Conservation (phyloP, 1,284 basidiomycete species). For the Cryptococcus depauperatus region DNA sequence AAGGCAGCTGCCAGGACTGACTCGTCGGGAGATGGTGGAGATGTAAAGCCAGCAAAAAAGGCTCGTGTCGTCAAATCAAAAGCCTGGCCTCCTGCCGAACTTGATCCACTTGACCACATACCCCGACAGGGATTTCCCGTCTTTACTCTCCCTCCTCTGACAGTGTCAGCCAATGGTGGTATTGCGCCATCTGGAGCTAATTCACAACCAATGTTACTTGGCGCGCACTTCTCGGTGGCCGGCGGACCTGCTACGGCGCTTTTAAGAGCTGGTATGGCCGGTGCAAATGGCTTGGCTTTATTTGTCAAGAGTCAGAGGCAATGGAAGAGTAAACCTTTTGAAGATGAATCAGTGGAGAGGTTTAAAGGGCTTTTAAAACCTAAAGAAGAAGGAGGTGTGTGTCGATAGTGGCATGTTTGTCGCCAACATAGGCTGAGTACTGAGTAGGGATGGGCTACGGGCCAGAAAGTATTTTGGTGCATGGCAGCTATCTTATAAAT, state of each 20-base stretch:
- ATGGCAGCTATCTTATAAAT: constrained; percentile 79
- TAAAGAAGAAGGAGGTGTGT: constrained; percentile 36
- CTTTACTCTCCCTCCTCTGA: constrained; percentile 14
- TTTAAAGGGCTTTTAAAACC: constrained; percentile 46
- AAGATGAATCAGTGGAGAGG: constrained; percentile 11
- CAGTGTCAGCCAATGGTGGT: constrained; percentile 17
- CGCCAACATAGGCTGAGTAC: not conserved
- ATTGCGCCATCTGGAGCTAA: constrained; percentile 11
- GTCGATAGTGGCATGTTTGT: not conserved
- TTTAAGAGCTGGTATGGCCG: constrained; percentile 61
- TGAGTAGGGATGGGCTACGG: constrained; percentile 52
- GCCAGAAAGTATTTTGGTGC: constrained; percentile 58
- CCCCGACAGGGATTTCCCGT: constrained; percentile 32
- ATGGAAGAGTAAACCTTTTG: constrained; percentile 58
- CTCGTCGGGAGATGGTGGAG: not conserved
- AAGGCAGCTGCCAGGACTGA: constrained; percentile 1
- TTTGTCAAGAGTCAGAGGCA: constrained; percentile 77
- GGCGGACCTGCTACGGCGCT: constrained; percentile 70
- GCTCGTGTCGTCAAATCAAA: constrained; percentile 18
- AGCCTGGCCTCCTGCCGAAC: constrained; percentile 34
- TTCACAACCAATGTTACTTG: constrained; percentile 47
- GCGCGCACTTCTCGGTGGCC: constrained; percentile 72
- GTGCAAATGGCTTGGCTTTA: constrained; percentile 72
- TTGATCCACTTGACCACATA: constrained; percentile 34
- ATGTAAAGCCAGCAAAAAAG: constrained; percentile 15